Evolutionary conservation across 345 rosid species (phyloP), one percentile per base, ranked within the genome.

Genomic region (Corchorus capsularis): DNA sequence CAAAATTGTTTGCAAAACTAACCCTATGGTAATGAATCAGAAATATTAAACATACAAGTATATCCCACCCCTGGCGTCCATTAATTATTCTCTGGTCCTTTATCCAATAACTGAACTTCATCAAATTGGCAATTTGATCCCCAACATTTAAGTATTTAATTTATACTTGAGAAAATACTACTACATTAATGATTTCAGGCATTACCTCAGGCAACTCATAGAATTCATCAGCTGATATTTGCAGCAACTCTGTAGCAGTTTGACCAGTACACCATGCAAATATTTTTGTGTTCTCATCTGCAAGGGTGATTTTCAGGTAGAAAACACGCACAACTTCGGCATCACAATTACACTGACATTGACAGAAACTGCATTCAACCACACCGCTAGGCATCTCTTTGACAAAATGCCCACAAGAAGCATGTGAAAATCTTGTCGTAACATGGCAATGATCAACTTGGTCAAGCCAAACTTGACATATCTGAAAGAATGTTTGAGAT

Each of bases 191-290:
- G 62, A 54, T 16, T 71, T 34, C 47, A 54, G 46, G 63, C 22
- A 63, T 88, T 84, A 93, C 98, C 97, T 96, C 97, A 1, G 94
- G 88, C 76, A 96, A 90, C 54, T 88, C 91, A 71, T 68, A 85
- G 88, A 96, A 96, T 80, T 93, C 98, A 49, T 85, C 90, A 0
- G 99, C 87, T 41, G 98, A 91, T 56, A 96, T 92, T 81, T 96
- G 91, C 82, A 96, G 91, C 80, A 96, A 83, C 87, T 89, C 98
- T 39, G 86, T 74, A 46, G 99, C 98, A 11, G 97, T 92, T 80
- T 91, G 93, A 79, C 97, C 95, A 0, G 87, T 82, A 70, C 97
- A 91, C 97, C 97, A 92, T 32, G 89, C 92, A 73, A 84, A 77
- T 59, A 88, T 69, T 84, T 87, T 92, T 43, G 80, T 82, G 75